A percentile compares a stretch with the other conserved stretches of the same genome.
These are phyloP conservation scores for Fusarium oligoseptatum DNA, from an alignment of 2,329 filamentous ascomycete species.

Conservation along the genomic window DNA sequence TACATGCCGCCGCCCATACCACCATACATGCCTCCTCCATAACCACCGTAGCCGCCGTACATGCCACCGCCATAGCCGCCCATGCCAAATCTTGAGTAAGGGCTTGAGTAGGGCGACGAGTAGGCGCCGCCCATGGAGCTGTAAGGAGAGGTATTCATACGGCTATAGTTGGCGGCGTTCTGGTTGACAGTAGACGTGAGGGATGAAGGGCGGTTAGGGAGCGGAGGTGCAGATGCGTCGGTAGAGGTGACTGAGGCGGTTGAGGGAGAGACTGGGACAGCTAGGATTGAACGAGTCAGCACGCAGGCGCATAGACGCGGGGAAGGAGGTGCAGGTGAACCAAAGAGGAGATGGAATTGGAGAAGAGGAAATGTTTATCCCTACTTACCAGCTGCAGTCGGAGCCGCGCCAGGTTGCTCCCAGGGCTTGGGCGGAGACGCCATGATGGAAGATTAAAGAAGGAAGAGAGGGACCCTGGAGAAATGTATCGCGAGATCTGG, in stretches of 20 bases:
- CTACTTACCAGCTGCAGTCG: slow-evolving; percentile 62
- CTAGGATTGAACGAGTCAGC: slow-evolving; percentile 36
- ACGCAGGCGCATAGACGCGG: slow-evolving; percentile 42
- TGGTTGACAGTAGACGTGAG: slow-evolving; percentile 86
- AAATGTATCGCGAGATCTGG: slow-evolving; percentile 21
- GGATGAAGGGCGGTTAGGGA: slow-evolving; percentile 85
- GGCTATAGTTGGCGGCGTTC: slow-evolving; percentile 86
- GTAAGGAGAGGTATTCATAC: slow-evolving; percentile 67
- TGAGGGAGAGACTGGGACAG: slow-evolving; percentile 59
- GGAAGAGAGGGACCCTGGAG: slow-evolving; percentile 11
- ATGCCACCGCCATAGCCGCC: slow-evolving; percentile 29
- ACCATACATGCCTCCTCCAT: slow-evolving; percentile 59
- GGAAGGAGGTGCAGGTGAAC: not conserved
- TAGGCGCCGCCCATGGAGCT: slow-evolving; percentile 60
- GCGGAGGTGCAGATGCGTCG: slow-evolving; percentile 68
- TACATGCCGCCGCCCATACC: slow-evolving; percentile 54
- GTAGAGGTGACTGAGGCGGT: slow-evolving; percentile 55
- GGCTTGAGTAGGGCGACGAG: slow-evolving; percentile 56
- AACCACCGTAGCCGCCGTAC: slow-evolving; percentile 53
- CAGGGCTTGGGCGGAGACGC: slow-evolving; percentile 96
- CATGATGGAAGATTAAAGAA: slow-evolving; percentile 55
- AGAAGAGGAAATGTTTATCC: slow-evolving; percentile 22
- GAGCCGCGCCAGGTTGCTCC: slow-evolving; percentile 81
- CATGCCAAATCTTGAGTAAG: slow-evolving; percentile 59
- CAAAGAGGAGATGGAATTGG: slow-evolving; percentile 7